Conservation (phyloP, 2,329 filamentous ascomycete species). For the Apiospora saccharicola region DNA sequence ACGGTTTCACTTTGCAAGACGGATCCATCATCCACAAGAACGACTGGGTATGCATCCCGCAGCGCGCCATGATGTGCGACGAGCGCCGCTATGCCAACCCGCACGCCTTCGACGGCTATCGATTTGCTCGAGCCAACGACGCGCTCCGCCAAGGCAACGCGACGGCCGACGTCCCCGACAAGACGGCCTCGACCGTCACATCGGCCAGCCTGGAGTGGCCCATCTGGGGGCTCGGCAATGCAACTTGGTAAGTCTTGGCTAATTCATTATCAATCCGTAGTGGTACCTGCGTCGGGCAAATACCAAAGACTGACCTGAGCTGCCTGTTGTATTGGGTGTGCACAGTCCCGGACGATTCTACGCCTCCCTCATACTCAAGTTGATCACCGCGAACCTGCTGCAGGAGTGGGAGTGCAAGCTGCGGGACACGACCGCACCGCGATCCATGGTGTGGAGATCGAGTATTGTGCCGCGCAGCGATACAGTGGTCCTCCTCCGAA, state of each 20-base stretch:
- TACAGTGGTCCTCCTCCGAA: slow-evolving; percentile 21
- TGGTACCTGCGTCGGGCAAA: no score
- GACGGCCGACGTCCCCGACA: neutral
- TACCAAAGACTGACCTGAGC: no score
- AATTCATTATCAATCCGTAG: neutral
- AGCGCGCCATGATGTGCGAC: slow-evolving; percentile 13
- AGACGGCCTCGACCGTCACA: neutral
- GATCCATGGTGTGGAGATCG: slow-evolving; percentile 22
- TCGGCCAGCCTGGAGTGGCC: neutral
- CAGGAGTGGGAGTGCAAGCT: slow-evolving; percentile 24
- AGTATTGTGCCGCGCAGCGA: slow-evolving; percentile 21
- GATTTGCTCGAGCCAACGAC: slow-evolving; percentile 5
- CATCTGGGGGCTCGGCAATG: slow-evolving; percentile 18
- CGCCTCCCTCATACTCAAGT: slow-evolving; percentile 22
- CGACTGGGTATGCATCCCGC: slow-evolving; percentile 18
- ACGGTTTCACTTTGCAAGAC: neutral
- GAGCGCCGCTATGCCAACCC: neutral
- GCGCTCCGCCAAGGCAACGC: neutral
- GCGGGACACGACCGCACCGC: neutral
- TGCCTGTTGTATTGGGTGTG: no score
- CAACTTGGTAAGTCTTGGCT: slow-evolving; percentile 1
- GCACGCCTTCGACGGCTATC: slow-evolving; percentile 10
- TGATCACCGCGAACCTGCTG: slow-evolving; percentile 10
- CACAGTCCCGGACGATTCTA: slow-evolving; percentile 23
- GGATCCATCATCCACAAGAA: neutral